A percentile compares a stretch with the other conserved stretches of the same genome.
Conservation (phyloP, 2,329 filamentous ascomycete species). For the Colletotrichum sp. region DNA sequence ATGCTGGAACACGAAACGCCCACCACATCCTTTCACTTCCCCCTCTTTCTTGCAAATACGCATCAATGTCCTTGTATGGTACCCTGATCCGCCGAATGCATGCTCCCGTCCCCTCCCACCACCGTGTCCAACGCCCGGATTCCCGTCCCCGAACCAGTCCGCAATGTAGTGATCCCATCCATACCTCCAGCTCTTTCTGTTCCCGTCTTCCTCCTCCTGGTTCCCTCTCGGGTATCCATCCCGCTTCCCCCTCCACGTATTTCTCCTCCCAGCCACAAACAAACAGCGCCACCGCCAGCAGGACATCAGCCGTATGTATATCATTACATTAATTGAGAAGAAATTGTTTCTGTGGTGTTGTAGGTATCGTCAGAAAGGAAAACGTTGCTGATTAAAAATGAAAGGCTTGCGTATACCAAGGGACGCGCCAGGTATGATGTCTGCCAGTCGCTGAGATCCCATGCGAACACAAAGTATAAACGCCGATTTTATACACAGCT, state of each 20-base stretch:
- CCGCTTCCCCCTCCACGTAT: not conserved
- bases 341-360: slow-evolving; percentile 8
- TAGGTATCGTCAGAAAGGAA: slow-evolving; percentile 13
- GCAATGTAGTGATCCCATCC: not conserved
- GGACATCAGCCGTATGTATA: slow-evolving; percentile 13
- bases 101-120: not conserved
- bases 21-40: not conserved
- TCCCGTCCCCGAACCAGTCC: not conserved
- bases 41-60: not conserved
- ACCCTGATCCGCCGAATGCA: not conserved
- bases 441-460: slow-evolving; percentile 5
- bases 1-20: not conserved
- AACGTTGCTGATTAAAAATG: not conserved
- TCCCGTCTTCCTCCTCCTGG: not conserved
- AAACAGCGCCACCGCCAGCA: slow-evolving; percentile 19
- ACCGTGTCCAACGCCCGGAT: not conserved
- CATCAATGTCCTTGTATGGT: not conserved
- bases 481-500: slow-evolving; percentile 2
- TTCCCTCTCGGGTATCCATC: not conserved
- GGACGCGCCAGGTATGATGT: not conserved
- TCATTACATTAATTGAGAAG: slow-evolving; percentile 23
- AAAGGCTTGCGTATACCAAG: not conserved
- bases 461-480: not conserved
- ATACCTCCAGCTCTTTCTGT: not conserved
- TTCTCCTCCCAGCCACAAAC: slow-evolving; percentile 5